Conservation (phyloP, 192 early-diverging fungal genomes). For the Coemansia sp. region DNA sequence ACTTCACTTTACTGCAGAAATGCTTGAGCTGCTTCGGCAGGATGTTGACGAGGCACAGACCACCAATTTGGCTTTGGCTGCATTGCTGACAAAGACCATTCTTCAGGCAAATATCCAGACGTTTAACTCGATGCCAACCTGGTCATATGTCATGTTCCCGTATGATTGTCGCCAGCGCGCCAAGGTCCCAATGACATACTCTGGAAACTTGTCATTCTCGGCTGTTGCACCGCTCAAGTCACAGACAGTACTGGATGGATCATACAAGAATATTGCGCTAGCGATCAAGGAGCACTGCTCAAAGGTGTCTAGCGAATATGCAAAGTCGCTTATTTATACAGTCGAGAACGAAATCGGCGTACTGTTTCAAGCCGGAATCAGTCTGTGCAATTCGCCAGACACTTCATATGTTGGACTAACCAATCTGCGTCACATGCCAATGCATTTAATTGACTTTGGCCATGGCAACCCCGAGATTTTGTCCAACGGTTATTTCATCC, state of each 20-base stretch:
- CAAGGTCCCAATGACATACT: slow-evolving; percentile 21
- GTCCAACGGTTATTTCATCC: slow-evolving; percentile 28
- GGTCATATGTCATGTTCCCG: slow-evolving; percentile 34
- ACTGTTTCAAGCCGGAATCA: slow-evolving; percentile 27
- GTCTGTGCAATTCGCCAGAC: slow-evolving; percentile 31
- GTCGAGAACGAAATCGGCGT: slow-evolving; percentile 40
- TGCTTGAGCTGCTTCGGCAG: slow-evolving; percentile 37
- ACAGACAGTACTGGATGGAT: slow-evolving; percentile 1
- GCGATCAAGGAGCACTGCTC: slow-evolving; percentile 30
- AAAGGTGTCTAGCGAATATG: slow-evolving; percentile 25
- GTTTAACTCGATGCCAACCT: slow-evolving; percentile 16
- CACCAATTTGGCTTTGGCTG: slow-evolving; percentile 17
- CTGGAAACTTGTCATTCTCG: slow-evolving; percentile 36
- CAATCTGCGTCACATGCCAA: slow-evolving; percentile 38
- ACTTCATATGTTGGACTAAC: slow-evolving; percentile 36
- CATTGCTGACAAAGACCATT: slow-evolving; percentile 24
- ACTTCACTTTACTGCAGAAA: slow-evolving; percentile 27
- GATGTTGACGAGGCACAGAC: slow-evolving; percentile 32
- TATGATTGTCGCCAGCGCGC: slow-evolving; percentile 38
- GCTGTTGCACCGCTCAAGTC: slow-evolving; percentile 22
- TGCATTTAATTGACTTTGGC: slow-evolving; percentile 45
- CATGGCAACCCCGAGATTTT: slow-evolving; percentile 28
- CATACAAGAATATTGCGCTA: slow-evolving; percentile 24
- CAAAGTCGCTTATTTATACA: slow-evolving; percentile 25
- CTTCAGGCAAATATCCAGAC: slow-evolving; percentile 22